A percentile compares a stretch with the other conserved stretches of the same genome.
phyloP scores from a whole-genome alignment of 768 basidiomycete species.

The Suillus variegatus region DNA sequence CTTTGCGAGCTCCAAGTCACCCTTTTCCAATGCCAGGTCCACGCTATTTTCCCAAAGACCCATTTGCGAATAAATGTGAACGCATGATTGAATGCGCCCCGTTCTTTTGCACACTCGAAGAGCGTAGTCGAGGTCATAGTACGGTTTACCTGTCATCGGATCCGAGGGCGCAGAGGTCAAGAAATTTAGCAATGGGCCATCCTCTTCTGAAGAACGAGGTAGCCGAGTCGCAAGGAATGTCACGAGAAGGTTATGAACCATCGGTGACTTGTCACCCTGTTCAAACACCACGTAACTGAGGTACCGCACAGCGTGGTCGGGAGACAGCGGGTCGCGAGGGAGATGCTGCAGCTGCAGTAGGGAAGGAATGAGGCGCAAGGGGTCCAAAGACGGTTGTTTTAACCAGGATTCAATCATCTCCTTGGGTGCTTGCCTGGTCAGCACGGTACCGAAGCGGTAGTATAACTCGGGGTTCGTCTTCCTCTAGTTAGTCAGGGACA shows the following conservation, averaged over 20 bases:
- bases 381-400: constrained; percentile 76
- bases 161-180: constrained; percentile 80
- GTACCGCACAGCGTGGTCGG: constrained; percentile 89
- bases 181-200: constrained; percentile 80
- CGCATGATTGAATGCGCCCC: constrained; percentile 83
- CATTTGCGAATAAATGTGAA: constrained; percentile 97
- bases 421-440: constrained; percentile 84
- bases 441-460: constrained; percentile 87
- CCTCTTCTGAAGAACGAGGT: constrained; percentile 54
- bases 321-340: constrained; percentile 67
- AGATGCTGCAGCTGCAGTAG: constrained; percentile 78
- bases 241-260: constrained; percentile 91
- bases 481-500: constrained; percentile 8
- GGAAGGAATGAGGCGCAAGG: constrained; percentile 85
- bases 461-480: constrained; percentile 87
- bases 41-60: constrained; percentile 96
- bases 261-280: constrained; percentile 76
- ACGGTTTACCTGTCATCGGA: constrained; percentile 81
- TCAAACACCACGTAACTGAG: constrained; percentile 85
- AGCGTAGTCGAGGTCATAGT: constrained; percentile 97
- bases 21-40: constrained; percentile 91
- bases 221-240: constrained; percentile 74
- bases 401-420: constrained; percentile 94
- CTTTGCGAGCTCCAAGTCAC: constrained; percentile 93
- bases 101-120: constrained; percentile 86